Percentiles rank a stretch among this genome's conserved stretches.
phyloP scores from a whole-genome alignment of 169 alveolate species.

The Cryptosporidium sp. region DNA sequence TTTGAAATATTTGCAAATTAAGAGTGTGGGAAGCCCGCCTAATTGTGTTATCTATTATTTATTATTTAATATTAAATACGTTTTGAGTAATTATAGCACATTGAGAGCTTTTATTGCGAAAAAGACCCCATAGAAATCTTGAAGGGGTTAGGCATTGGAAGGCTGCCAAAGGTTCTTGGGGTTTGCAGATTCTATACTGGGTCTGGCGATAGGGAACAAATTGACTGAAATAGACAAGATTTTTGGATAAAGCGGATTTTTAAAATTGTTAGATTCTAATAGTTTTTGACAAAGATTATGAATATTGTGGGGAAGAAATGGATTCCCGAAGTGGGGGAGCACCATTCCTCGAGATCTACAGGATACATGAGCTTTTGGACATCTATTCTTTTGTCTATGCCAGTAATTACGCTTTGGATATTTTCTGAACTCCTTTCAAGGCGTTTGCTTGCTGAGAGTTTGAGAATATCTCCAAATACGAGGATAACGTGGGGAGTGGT shows the following conservation, averaged over 20 bases:
- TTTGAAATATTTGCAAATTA: neutral
- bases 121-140: neutral
- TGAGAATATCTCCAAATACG: neutral
- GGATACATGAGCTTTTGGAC: conserved; percentile 10
- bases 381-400: neutral
- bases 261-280: neutral
- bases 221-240: neutral
- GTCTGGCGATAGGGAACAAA: neutral
- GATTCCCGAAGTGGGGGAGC: neutral
- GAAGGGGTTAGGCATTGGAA: neutral
- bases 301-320: neutral
- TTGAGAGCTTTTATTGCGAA: neutral
- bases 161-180: conserved; percentile 1
- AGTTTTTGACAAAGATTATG: neutral
- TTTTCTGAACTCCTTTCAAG: conserved; percentile 20
- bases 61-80: neutral
- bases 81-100: neutral
- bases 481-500: conserved; percentile 2
- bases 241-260: neutral
- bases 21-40: conserved; percentile 1
- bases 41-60: neutral
- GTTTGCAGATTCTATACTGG: neutral
- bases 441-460: neutral
- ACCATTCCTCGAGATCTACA: neutral
- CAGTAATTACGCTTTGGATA: conserved; percentile 5